Percentiles rank a stretch among this genome's conserved stretches.
Conservation (phyloP, 2,329 filamentous ascomycete species). For the Elsinoe ampelina region DNA sequence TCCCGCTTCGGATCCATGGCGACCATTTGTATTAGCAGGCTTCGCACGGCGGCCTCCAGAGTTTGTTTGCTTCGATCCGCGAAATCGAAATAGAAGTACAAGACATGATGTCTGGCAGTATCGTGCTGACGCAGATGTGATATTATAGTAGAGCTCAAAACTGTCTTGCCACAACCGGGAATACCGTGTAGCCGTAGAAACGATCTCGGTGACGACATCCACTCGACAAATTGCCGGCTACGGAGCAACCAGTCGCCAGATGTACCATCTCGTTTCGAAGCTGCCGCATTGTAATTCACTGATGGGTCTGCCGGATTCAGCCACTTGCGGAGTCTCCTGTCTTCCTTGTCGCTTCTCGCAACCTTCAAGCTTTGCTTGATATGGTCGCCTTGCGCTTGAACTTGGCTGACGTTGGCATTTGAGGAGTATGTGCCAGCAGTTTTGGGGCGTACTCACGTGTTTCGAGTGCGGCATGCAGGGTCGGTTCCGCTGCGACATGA, state of each 20-base stretch:
- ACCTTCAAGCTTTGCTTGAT: not conserved
- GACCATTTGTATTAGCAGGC: too few relatives aligned
- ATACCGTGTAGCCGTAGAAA: slow-evolving; percentile 11
- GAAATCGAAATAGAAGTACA: too few relatives aligned
- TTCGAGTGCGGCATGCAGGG: not conserved
- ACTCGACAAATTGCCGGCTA: not conserved
- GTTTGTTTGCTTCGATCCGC: too few relatives aligned
- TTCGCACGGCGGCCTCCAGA: too few relatives aligned
- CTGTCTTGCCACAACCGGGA: slow-evolving; percentile 11
- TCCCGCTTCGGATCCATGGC: too few relatives aligned
- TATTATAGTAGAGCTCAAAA: slow-evolving; percentile 3
- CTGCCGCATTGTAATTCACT: not conserved
- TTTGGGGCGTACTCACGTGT: not conserved
- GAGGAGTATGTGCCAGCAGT: not conserved
- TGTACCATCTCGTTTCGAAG: not conserved
- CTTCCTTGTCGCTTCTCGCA: not conserved
- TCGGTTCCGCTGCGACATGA: not conserved
- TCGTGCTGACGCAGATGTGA: too few relatives aligned
- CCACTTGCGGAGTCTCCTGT: not conserved
- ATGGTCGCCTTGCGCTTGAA: not conserved
- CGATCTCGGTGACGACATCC: not conserved
- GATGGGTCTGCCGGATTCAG: not conserved
- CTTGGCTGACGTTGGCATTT: not conserved
- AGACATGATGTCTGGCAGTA: too few relatives aligned
- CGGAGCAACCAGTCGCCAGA: slow-evolving; percentile 4